Evolutionary conservation across 805 yeast genomes (phyloP), one percentile per base, ranked within the genome.

Genomic region (Lipomyces starkeyi): DNA sequence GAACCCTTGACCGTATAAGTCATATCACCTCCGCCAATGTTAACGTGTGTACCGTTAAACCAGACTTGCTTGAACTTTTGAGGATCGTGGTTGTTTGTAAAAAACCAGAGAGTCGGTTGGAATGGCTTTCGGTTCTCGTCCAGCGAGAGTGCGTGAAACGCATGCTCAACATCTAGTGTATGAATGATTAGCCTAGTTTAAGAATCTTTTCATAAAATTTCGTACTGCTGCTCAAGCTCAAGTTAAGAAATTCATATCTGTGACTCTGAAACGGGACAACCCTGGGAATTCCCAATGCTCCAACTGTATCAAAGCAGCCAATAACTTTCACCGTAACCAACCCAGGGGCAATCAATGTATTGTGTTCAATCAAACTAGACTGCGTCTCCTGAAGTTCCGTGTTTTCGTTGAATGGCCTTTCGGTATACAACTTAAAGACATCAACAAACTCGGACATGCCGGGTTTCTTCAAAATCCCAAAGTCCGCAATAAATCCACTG

Each of bases 281-380:
- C n/a, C 53, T 47, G 13, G 70, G 72, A 47, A 67, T 27, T 22
- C 71, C 72, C 27, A 69, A 37, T 8, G 72, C 49, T 37, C 70
- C 72, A 20, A 69, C 72, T 14, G 72, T 69, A 54, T 69, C 72
- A 34, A 69, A 69, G 52, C 70, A 66, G 43, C 72, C 69, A 14
- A 69, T 56, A 5, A 62, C 61, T 43, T 66, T 27, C 20, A 59
- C 35, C 2, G 29, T 14, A 25, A 62, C 2, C 32, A 13, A 11
- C n/a, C 47, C 25, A 27, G 59, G 59, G 11, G 37, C 25, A 14
- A 43, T 40, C 57, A 65, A 32, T 9, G 34, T 22, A 22, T 53
- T 54, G 11, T 58, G 49, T 32, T 52, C 32, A 14, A 47, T 11
- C 43, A 66, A 34, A 6, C 35, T n/a, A 25, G 54, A n/a, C 5